These are phyloP conservation scores for Hypoxylon sp. DNA, from an alignment of 2,329 filamentous ascomycete species.

Conservation along the genomic window DNA sequence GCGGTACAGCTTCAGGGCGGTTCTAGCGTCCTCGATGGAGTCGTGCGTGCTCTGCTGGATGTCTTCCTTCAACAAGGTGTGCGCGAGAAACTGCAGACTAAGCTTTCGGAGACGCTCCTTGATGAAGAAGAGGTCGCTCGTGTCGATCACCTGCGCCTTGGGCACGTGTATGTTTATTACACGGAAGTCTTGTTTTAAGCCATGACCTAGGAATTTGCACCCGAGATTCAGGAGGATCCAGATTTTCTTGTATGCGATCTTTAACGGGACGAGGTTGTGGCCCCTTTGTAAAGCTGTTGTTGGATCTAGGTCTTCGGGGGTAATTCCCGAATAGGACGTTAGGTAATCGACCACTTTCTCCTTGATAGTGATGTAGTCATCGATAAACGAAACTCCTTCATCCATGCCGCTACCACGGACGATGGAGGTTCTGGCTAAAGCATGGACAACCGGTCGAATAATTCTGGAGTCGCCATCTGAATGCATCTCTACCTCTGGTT, in stretches of 20 bases:
- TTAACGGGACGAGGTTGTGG: constrained; percentile 88
- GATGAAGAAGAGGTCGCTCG: constrained; percentile 91
- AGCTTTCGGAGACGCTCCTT: constrained; percentile 86
- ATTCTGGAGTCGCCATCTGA: constrained; percentile 93
- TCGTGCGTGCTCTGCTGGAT: constrained; percentile 96
- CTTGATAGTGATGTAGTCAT: constrained; percentile 94
- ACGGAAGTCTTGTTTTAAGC: constrained; percentile 93
- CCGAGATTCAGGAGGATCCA: constrained; percentile 97
- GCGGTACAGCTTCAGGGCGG: constrained; percentile 87
- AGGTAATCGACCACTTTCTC: constrained; percentile 96
- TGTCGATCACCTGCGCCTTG: constrained; percentile 91
- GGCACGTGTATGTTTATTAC: constrained; percentile 99
- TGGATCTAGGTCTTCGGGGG: constrained; percentile 85
- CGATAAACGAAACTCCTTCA: constrained; percentile 91
- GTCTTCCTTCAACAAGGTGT: constrained; percentile 90
- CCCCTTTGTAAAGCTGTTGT: constrained; percentile 69
- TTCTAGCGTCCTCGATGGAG: constrained; percentile 93
- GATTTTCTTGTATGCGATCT: constrained; percentile 96
- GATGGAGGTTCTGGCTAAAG: constrained; percentile 92
- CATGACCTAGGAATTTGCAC: constrained; percentile 93
- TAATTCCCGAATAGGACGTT: constrained; percentile 94
- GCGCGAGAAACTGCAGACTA: constrained; percentile 90
- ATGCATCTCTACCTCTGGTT: constrained; percentile 96
- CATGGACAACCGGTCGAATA: constrained; percentile 90
- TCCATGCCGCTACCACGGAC: constrained; percentile 83